Evolutionary conservation across 441 rosid genomes (phyloP).

Genomic region (Croton laevigatus): DNA sequence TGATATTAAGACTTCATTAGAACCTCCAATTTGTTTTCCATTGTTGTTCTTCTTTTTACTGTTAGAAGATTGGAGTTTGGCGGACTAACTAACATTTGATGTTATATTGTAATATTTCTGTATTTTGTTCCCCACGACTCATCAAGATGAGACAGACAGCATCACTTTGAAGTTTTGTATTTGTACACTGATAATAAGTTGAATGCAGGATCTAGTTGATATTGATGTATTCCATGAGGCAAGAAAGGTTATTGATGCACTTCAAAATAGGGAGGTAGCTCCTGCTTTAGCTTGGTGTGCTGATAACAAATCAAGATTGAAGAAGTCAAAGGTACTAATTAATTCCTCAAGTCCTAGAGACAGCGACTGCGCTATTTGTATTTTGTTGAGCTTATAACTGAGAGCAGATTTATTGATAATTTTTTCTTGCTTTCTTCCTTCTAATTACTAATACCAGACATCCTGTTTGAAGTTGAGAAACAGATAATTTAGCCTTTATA

Average conservation of each 20-base stretch:
- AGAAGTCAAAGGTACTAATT: slow-evolving; percentile 71
- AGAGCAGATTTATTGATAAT: background rate
- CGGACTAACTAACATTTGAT: background rate
- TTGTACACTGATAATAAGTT: background rate
- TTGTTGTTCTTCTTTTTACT: background rate
- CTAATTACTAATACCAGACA: background rate
- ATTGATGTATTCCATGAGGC: slow-evolving; percentile 89
- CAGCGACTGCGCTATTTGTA: background rate
- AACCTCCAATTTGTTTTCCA: background rate
- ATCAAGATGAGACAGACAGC: background rate
- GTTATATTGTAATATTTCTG: background rate
- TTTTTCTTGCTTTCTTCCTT: background rate
- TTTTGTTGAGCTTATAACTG: background rate
- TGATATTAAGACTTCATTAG: background rate
- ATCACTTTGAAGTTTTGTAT: background rate
- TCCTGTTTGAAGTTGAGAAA: background rate
- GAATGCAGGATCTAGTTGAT: slow-evolving; percentile 80
- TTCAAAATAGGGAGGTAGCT: slow-evolving; percentile 73
- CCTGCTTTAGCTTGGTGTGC: slow-evolving; percentile 91
- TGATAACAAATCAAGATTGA: slow-evolving; percentile 82
- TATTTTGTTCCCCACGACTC: background rate
- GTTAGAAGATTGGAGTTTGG: background rate
- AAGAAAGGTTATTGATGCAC: slow-evolving; percentile 81
- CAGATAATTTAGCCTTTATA: background rate
- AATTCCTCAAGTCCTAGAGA: background rate